Conservation (phyloP, 352 stramenopile species). For the Phytopythium delawarense region DNA sequence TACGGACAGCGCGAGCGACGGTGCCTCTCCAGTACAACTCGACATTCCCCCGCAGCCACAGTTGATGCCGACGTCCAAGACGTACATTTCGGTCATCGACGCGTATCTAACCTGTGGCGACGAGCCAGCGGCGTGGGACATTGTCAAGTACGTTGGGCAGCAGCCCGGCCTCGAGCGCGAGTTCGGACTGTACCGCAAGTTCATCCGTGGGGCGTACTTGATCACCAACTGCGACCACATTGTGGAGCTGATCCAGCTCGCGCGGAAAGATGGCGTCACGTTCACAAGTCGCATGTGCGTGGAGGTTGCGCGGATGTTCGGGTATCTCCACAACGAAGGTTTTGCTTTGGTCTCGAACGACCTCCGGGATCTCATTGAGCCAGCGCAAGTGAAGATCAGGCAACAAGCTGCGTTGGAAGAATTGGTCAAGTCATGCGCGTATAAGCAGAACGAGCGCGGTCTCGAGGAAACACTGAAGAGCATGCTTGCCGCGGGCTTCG, state of each 20-base stretch:
- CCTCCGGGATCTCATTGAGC: constrained; percentile 13
- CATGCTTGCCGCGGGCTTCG: constrained; percentile 37
- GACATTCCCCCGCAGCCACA: constrained; percentile 43
- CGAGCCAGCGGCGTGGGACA: constrained; percentile 49
- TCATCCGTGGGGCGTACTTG: constrained; percentile 61
- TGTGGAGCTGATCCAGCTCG: constrained; percentile 38
- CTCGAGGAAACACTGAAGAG: constrained; percentile 44
- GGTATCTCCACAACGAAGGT: constrained; percentile 41
- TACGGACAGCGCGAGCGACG: neutral
- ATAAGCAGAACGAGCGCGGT: constrained; percentile 52
- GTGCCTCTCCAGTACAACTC: neutral
- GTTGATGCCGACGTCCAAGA: constrained; percentile 57
- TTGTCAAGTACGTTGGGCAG: constrained; percentile 41
- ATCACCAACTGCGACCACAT: constrained; percentile 62
- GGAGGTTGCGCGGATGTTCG: constrained; percentile 63
- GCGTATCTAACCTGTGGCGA: constrained; percentile 69
- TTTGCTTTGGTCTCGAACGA: constrained; percentile 46
- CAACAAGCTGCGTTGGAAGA: constrained; percentile 55
- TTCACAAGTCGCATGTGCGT: constrained; percentile 66
- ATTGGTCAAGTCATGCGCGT: constrained; percentile 62
- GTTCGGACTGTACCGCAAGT: constrained; percentile 63
- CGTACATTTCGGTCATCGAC: constrained; percentile 68
- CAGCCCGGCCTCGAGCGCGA: constrained; percentile 37
- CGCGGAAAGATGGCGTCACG: constrained; percentile 38
- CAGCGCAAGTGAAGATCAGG: constrained; percentile 17